These are phyloP conservation scores for Cyclostephanos tholiformis DNA, from an alignment of 108 stramenopile genomes.

Conservation along the genomic window DNA sequence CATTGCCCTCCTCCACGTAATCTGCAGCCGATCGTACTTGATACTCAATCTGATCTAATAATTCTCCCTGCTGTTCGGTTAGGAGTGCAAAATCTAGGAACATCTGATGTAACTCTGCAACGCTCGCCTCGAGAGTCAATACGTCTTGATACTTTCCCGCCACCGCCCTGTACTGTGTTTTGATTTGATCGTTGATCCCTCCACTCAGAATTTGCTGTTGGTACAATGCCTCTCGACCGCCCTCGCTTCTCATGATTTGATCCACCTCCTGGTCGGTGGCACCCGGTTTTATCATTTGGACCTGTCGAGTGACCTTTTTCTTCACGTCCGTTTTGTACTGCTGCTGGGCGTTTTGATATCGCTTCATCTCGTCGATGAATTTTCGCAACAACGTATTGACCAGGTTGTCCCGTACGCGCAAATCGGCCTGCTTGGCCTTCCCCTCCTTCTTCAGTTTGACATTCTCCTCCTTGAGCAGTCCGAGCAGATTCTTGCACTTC, in stretches of 20 bases:
- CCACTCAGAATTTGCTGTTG: constrained; percentile 85
- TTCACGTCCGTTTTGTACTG: constrained; percentile 97
- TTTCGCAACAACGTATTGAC: constrained; percentile 93
- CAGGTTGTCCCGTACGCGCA: constrained; percentile 91
- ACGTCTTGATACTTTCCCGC: constrained; percentile 99
- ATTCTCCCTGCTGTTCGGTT: constrained; percentile 99
- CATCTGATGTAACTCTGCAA: constrained; percentile 99
- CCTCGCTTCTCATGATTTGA: constrained; percentile 90
- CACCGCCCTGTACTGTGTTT: constrained; percentile 87
- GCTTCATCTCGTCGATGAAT: constrained; percentile 98
- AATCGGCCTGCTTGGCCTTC: constrained; percentile 61
- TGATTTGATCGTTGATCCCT: constrained; percentile 90
- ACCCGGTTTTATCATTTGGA: constrained; percentile 95
- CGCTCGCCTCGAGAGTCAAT: constrained; percentile 91
- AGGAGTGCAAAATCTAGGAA: constrained; percentile 98
- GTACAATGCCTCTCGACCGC: constrained; percentile 84
- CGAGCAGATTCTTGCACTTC: constrained; percentile 75
- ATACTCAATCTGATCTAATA: constrained; percentile 97
- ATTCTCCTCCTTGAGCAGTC: constrained; percentile 84
- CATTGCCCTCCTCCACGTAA: constrained; percentile 95
- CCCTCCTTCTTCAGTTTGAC: constrained; percentile 67
- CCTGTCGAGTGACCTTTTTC: constrained; percentile 93
- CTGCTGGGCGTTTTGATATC: constrained; percentile 94
- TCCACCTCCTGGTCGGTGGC: constrained; percentile 97
- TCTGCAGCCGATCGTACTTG: constrained; percentile 94